Evolutionary conservation across 805 yeast genomes (phyloP).

Genomic region (Candida germanica): DNA sequence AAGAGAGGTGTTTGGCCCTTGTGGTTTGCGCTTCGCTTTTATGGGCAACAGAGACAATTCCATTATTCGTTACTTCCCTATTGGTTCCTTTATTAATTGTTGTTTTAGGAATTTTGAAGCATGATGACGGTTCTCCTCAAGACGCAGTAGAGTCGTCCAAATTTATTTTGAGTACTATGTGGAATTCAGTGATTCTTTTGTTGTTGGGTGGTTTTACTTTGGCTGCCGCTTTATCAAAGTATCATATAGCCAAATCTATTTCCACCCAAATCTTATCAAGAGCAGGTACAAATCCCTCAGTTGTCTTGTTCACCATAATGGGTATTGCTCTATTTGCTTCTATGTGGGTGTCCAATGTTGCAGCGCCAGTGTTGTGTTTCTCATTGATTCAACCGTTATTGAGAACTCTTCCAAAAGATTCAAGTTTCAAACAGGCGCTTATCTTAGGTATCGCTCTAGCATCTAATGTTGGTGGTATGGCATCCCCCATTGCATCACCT

Average conservation of each 20-base stretch:
- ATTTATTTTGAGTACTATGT: constrained; percentile 47
- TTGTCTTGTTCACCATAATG: constrained; percentile 48
- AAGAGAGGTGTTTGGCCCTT: constrained; percentile 64
- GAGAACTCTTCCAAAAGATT: constrained; percentile 41
- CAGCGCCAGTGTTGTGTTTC: constrained; percentile 53
- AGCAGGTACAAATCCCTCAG: constrained; percentile 51
- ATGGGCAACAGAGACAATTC: constrained; percentile 96
- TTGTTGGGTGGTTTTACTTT: constrained; percentile 54
- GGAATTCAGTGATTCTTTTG: constrained; percentile 52
- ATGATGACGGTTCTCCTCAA: constrained; percentile 47
- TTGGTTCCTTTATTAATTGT: constrained; percentile 81
- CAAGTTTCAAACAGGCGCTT: constrained; percentile 38
- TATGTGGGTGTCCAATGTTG: constrained; percentile 59
- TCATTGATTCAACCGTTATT: constrained; percentile 49
- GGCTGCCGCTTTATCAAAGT: constrained; percentile 55
- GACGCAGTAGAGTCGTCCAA: constrained; percentile 39
- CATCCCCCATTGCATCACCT: constrained; percentile 54
- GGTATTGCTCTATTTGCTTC: constrained; percentile 49
- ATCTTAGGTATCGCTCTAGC: constrained; percentile 50
- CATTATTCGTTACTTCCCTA: constrained; percentile 85
- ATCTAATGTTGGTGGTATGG: constrained; percentile 54
- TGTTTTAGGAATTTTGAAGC: constrained; percentile 62
- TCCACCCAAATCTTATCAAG: constrained; percentile 46
- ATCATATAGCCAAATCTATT: constrained; percentile 48
- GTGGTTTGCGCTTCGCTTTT: constrained; percentile 76